Percentiles rank a stretch among this genome's conserved stretches.
These are phyloP conservation scores for Posidonia australis DNA, from an alignment of 106 monocot genomes.

Conservation along the genomic window DNA sequence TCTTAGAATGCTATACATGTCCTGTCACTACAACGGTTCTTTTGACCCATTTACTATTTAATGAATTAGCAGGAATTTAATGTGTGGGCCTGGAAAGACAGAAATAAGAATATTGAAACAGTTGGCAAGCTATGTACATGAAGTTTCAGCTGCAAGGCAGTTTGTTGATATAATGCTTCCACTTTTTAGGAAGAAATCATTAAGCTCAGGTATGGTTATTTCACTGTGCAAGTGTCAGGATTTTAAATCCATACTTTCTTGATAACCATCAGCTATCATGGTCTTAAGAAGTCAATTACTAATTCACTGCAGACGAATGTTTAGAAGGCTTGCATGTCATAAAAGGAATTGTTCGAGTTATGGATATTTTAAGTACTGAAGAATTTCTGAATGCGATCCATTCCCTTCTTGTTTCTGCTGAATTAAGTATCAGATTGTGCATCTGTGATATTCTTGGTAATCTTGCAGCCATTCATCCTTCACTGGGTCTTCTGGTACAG, in stretches of 20 bases:
- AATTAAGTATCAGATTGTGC: slow-evolving; percentile 27
- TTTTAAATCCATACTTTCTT: background rate
- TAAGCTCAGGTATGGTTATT: slow-evolving; percentile 32
- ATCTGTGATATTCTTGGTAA: slow-evolving; percentile 62
- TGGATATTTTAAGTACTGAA: slow-evolving; percentile 20
- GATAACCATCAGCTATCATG: background rate
- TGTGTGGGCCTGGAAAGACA: slow-evolving; percentile 28
- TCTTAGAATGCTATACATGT: too few species aligned
- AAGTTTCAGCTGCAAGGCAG: slow-evolving; percentile 27
- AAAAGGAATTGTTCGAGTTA: slow-evolving; percentile 39
- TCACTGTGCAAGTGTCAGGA: too few species aligned
- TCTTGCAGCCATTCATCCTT: slow-evolving; percentile 43
- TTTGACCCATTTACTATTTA: too few species aligned
- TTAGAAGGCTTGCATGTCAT: slow-evolving; percentile 65
- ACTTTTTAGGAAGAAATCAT: slow-evolving; percentile 52
- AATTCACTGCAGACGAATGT: slow-evolving; percentile 47
- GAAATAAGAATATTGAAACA: slow-evolving; percentile 66
- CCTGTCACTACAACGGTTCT: too few species aligned
- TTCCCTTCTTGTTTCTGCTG: slow-evolving; percentile 48
- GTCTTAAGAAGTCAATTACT: background rate
- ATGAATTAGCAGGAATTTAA: slow-evolving; percentile 31
- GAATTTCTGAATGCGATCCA: slow-evolving; percentile 48
- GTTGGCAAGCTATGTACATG: slow-evolving; percentile 50
- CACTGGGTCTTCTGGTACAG: slow-evolving; percentile 51
- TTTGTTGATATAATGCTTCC: slow-evolving; percentile 64